Base-by-base conservation (phyloP, 1,284 basidiomycete species). In the Puccinia polysora region DNA sequence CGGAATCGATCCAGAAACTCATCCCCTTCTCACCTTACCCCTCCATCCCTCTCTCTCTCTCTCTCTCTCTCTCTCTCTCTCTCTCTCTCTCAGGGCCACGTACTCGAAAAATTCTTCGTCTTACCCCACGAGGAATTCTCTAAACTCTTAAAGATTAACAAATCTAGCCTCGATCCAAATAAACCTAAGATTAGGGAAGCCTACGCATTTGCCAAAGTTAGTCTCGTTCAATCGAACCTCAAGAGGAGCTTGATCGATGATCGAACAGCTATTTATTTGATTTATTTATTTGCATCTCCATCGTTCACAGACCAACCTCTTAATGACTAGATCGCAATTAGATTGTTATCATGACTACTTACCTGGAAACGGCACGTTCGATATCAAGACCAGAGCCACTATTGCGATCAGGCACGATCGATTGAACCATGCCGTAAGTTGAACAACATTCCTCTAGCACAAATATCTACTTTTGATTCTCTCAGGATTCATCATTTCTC, bases 311-410 rank as follows among this genome's bases (percentile, higher is more conserved):
- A 87, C 87, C 1, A 81, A 85, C 1, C 85, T 84, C 12, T 87
- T 97, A 74, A 83, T 97, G 56, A 91, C 97, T 88, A 89, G 95
- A 18, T 96, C 93, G 0, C 95, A 98, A 80, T 84, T 98, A 10
- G 95, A 98, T 79, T 94, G 92, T 77, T 81, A 86, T 0, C 90
- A 97, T 78, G 77, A 81, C 40, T 85, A 89, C 36, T 81, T 98
- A 20, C 94, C 94, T 0, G 91, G 92, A 0, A 88, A 87, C 0
- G 91, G 90, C 30, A 88, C 95, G 0, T 98, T 98, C 76, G 95
- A 98, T 78, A 88, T 98, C 80, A 98, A 98, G 81, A 97, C 95
- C 0, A 85, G 94, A 49, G 93, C 93, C 0, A 89, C 87, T 43
- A 81, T 91, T 40, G 87, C 91, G 0, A 87, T 97, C 59, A 87